phyloP scores from a whole-genome alignment of 148 eudicot species.

The Persicaria maculosa region DNA sequence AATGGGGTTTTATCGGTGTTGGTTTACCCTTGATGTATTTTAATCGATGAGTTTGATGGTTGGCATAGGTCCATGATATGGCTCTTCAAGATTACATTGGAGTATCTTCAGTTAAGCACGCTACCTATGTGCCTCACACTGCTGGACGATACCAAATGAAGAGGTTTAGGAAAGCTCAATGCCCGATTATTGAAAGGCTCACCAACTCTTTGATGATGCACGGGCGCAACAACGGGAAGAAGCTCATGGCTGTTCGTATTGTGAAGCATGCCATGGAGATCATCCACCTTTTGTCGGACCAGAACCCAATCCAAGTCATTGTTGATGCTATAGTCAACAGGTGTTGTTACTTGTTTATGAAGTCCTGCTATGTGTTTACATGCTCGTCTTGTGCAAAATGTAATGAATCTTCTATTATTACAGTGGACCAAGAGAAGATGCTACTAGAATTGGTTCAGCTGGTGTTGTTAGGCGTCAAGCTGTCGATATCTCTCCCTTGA shows the following conservation, averaged over 20 bases:
- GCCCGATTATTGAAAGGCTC: conserved; percentile 13
- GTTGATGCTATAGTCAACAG: conserved; percentile 14
- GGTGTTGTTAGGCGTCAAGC: conserved; percentile 15
- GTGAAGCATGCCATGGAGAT: conserved; percentile 14
- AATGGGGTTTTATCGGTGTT: background rate
- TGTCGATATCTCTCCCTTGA: conserved; percentile 12
- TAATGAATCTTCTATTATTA: background rate
- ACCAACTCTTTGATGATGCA: conserved; percentile 14
- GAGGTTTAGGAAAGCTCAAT: conserved; percentile 14
- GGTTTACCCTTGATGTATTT: too few relatives aligned
- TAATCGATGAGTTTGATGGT: background rate
- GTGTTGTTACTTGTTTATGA: background rate
- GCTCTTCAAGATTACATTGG: conserved; percentile 15
- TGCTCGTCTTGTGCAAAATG: background rate
- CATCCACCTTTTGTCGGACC: conserved; percentile 13
- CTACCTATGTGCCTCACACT: conserved; percentile 15
- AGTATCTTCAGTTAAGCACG: conserved; percentile 6
- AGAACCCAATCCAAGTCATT: conserved; percentile 13
- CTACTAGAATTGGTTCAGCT: conserved; percentile 12
- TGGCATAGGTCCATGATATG: conserved; percentile 7
- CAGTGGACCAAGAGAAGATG: conserved; percentile 16
- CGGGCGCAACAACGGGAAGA: conserved; percentile 12
- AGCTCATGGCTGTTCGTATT: conserved; percentile 13
- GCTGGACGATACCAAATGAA: conserved; percentile 13
- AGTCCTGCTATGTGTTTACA: background rate